Evolutionary conservation across 345 rosid genomes (phyloP).

Genomic region (Brassica cretica): DNA sequence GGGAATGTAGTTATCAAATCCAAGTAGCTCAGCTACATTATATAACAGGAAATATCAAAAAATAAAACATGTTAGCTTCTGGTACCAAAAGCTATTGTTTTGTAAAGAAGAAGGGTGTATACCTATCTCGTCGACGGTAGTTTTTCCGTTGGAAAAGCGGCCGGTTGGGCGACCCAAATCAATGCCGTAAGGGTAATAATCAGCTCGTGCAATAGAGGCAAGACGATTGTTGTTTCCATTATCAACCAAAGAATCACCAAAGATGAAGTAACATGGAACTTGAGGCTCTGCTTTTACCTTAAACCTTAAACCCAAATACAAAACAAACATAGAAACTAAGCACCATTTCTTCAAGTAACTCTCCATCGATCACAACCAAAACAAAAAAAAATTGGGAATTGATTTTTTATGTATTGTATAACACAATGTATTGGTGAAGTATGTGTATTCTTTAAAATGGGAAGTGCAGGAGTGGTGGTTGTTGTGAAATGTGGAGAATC

Average conservation of each 20-base stretch:
- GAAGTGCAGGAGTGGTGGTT: conserved; percentile 19
- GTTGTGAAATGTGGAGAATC: conserved; percentile 33
- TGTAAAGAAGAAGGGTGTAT: background rate
- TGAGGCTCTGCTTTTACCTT: conserved; percentile 50
- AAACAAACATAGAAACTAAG: conserved; percentile 24
- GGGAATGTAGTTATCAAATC: conserved; percentile 59
- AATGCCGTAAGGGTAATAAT: conserved; percentile 82
- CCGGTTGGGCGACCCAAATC: conserved; percentile 82
- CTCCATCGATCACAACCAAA: conserved; percentile 37
- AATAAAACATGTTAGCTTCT: background rate
- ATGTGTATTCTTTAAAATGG: background rate
- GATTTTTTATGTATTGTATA: background rate
- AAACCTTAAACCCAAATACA: conserved; percentile 22
- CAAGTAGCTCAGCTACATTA: conserved; percentile 59
- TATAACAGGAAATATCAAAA: background rate
- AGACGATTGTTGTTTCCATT: conserved; percentile 85
- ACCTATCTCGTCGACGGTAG: conserved; percentile 77
- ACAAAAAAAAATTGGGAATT: background rate
- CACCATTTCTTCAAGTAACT: conserved; percentile 38
- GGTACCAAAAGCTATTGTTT: background rate
- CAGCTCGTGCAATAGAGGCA: conserved; percentile 61
- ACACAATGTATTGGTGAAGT: background rate
- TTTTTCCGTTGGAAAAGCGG: conserved; percentile 74
- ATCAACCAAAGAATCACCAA: conserved; percentile 94
- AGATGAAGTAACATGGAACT: conserved; percentile 80